phyloP scores from a whole-genome alignment of 176 grass and related monocot genomes.

The Paspalum notatum region DNA sequence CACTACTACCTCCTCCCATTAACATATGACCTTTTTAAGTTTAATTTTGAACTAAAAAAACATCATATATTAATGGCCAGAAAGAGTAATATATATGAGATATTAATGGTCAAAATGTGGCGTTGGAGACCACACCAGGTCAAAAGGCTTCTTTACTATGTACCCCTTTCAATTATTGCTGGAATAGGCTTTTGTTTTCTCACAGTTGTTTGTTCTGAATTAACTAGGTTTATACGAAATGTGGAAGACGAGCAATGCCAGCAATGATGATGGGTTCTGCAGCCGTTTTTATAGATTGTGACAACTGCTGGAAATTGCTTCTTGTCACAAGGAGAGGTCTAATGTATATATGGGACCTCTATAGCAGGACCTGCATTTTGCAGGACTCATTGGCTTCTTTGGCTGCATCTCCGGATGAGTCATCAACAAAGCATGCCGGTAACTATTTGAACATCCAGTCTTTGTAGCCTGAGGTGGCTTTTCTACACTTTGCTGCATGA shows the following conservation, averaged over 20 bases:
- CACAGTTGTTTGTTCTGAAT: constrained; percentile 11
- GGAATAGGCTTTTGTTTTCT: constrained; percentile 16
- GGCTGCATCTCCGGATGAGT: constrained; percentile 56
- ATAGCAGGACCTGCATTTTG: constrained; percentile 72
- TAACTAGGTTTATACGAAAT: constrained; percentile 85
- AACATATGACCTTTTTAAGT: too few relatives aligned
- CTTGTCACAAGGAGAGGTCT: constrained; percentile 85
- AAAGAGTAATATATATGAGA: background rate
- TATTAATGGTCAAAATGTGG: background rate
- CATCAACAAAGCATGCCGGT: constrained; percentile 71
- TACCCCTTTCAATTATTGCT: constrained; percentile 3
- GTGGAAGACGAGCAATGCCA: constrained; percentile 83
- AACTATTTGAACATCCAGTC: constrained; percentile 34
- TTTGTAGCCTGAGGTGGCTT: background rate
- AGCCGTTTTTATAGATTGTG: constrained; percentile 89
- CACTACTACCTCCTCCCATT: too few relatives aligned
- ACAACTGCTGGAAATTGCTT: constrained; percentile 81
- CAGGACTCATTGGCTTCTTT: constrained; percentile 80
- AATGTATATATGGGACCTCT: constrained; percentile 87
- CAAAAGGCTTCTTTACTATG: background rate
- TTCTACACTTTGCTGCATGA: constrained; percentile 18
- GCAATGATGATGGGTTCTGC: constrained; percentile 87
- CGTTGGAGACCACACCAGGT: background rate
- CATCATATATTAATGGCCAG: too few relatives aligned
- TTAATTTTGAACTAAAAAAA: too few relatives aligned